phyloP scores from a whole-genome alignment of 495 filamentous ascomycete genomes.

The Xylaria sp. region DNA sequence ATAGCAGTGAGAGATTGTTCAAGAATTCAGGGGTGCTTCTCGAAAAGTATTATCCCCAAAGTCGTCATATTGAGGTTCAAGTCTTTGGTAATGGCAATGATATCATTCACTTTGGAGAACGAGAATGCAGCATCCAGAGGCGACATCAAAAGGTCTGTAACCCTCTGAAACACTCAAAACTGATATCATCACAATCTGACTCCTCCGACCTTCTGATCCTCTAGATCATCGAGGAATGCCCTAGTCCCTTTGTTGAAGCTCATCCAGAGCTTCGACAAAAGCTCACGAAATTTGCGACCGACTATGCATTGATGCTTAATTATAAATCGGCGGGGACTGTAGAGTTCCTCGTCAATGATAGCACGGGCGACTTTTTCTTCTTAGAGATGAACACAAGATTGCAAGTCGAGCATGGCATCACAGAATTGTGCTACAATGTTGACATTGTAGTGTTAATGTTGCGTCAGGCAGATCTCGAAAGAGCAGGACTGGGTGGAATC shows the following conservation, averaged over 20 bases:
- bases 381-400: constrained; percentile 73
- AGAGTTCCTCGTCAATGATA: constrained; percentile 69
- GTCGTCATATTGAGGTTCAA: constrained; percentile 65
- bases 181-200: constrained; percentile 43
- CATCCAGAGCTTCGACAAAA: constrained; percentile 54
- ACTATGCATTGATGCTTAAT: constrained; percentile 57
- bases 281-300: constrained; percentile 59
- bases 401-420: constrained; percentile 73
- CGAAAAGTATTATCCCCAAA: constrained; percentile 58
- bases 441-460: constrained; percentile 63
- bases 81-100: constrained; percentile 62
- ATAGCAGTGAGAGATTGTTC: constrained; percentile 29
- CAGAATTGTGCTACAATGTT: constrained; percentile 65
- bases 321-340: constrained; percentile 68
- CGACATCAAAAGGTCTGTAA: constrained; percentile 52
- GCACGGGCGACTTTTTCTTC: constrained; percentile 66
- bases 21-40: constrained; percentile 35
- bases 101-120: constrained; percentile 62
- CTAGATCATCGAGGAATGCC: constrained; percentile 48
- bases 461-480: constrained; percentile 32
- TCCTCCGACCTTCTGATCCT: constrained; percentile 1
- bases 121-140: constrained; percentile 66
- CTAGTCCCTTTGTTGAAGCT: constrained; percentile 48
- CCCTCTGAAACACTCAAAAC: constrained; percentile 29
- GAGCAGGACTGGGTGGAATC: constrained; percentile 28